phyloP scores from a whole-genome alignment of 371 early-diverging fungal species.

The Pancytospora epiphaga region DNA sequence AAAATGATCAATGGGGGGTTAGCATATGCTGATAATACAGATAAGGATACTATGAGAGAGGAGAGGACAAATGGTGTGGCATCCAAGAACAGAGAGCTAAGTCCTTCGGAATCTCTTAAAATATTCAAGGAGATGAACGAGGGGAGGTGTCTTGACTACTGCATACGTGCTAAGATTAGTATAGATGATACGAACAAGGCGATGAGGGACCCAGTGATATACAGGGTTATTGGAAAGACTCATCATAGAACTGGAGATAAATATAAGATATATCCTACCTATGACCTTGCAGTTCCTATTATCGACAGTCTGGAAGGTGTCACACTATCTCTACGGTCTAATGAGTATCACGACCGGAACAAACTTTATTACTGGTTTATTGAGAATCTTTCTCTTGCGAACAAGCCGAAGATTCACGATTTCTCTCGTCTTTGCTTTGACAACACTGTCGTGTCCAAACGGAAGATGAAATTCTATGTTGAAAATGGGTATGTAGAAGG shows the following conservation, averaged over 20 bases:
- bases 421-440: conserved; percentile 82
- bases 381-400: conserved; percentile 67
- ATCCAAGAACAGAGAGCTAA: conserved; percentile 71
- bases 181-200: conserved; percentile 83
- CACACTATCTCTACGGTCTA: conserved; percentile 87
- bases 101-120: conserved; percentile 76
- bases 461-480: conserved; percentile 93
- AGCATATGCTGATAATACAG: conserved; percentile 92
- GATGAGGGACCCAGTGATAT: conserved; percentile 95
- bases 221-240: conserved; percentile 73
- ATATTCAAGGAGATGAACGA: conserved; percentile 82
- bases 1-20: conserved; percentile 76
- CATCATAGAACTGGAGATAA: conserved; percentile 79
- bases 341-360: conserved; percentile 97
- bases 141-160: conserved; percentile 68
- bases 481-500: conserved; percentile 75
- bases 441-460: conserved; percentile 93
- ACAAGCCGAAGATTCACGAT: conserved; percentile 58
- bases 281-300: conserved; percentile 97
- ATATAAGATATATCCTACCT: conserved; percentile 96
- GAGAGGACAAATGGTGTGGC: conserved; percentile 79
- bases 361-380: conserved; percentile 95
- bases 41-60: conserved; percentile 73
- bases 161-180: conserved; percentile 92
- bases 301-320: conserved; percentile 95